Base-by-base conservation (phyloP, 108 stramenopile species). In the Mediolabrus comicus region DNA sequence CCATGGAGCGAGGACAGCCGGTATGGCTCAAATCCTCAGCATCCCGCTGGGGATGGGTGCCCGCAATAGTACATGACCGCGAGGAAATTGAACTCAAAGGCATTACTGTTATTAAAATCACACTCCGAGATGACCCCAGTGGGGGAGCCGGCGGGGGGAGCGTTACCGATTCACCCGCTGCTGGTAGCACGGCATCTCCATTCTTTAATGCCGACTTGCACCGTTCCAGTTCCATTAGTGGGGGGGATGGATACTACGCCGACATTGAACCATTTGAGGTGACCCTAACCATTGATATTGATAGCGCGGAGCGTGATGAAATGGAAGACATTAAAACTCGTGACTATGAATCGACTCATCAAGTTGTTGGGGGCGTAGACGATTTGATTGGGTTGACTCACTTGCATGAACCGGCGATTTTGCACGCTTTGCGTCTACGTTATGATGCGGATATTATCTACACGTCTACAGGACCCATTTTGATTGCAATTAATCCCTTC, bases 1-100 rank as follows among this genome's bases (percentile, higher is more conserved):
- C 29, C n/a, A 94, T 95, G 93, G 93, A 95, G 67, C 67, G 87
- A 39, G 90, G 90, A 56, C 84, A 86, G 60, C 84, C 87, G 31
- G 90, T 95, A 22, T 95, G 93, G 93, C 79, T 95, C 49, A 87
- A 89, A 12, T 79, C 85, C 36, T 74, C 87, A 22, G 82, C 83
- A 43, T 88, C 88, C 43, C 87, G 82, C 56, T 94, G 92, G 92
- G 92, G 92, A 34, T 94, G 92, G 92, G 84, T 94, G n/a, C 92
- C 92, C 28, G 92, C 92, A 17, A 63, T 91, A 24, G 85, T 94
- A 38, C 81, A 73, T 35, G 58, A 77, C 38, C 88, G 88, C 52
- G 86, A 89, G 66, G 81, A 88, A 56, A 65, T 88, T 27, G 49
- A 12, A 9, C 59, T 81, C 28, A 79, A 63, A 27, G 64, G 64